Conservation (phyloP, 1,284 basidiomycete genomes). For the Papiliotrema laurentii region DNA sequence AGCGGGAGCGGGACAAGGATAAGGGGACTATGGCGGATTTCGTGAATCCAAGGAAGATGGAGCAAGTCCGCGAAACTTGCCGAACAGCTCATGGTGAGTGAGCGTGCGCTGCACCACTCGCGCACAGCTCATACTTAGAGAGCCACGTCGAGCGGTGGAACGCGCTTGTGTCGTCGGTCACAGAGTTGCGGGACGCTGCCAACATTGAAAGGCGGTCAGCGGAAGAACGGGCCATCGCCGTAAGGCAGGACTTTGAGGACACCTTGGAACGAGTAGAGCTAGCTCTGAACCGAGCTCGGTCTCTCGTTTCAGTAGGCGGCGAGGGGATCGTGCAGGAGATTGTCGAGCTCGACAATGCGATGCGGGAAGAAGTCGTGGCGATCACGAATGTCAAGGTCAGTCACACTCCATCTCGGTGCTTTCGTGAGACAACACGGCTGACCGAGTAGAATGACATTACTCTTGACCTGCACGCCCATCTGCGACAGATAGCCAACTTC, state of each 20-base stretch:
- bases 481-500: conserved; percentile 66
- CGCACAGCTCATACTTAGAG: conserved; percentile 14
- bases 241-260: conserved; percentile 43
- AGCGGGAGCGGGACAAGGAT: conserved; percentile 17
- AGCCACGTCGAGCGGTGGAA: conserved; percentile 32
- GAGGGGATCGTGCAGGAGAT: conserved; percentile 23
- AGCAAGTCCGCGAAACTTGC: conserved; percentile 41
- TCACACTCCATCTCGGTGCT: neutral
- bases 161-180: conserved; percentile 27
- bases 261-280: conserved; percentile 30
- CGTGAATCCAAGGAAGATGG: conserved; percentile 43
- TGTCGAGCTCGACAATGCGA: conserved; percentile 36
- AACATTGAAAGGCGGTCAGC: conserved; percentile 66
- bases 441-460: conserved; percentile 68
- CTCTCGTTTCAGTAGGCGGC: conserved; percentile 20
- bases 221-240: conserved; percentile 55
- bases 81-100: conserved; percentile 31
- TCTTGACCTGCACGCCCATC: conserved; percentile 60
- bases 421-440: neutral
- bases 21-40: conserved; percentile 43
- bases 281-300: conserved; percentile 29
- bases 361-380: conserved; percentile 38
- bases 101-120: neutral
- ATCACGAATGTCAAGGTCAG: conserved; percentile 43
- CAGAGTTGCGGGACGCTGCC: conserved; percentile 62